Evolutionary conservation across 345 rosid genomes (phyloP), one percentile per base, ranked within the genome.

Genomic region (Moricandia arvensis): DNA sequence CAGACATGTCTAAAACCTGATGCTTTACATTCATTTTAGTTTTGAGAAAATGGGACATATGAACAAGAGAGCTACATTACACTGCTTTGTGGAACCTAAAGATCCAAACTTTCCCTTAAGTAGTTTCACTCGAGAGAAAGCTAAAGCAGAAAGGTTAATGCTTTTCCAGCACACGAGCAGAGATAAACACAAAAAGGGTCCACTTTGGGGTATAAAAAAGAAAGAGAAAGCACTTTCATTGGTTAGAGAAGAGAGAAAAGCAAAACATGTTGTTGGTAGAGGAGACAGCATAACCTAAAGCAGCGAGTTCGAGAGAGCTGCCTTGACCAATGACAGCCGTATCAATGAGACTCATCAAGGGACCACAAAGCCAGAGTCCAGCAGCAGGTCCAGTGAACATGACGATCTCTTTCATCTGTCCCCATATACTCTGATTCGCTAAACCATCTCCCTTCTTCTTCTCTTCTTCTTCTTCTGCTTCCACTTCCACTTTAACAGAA

Each of bases 311-410:
- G 31, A 86, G 59, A 4, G 90, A 93, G 83, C 98, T 93, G 71
- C 93, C 88, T 71, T 91, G 97, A 71, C 97, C 97, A 45, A 93
- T 85, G 47, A 93, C 96, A 0, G 86, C 98, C 21, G 98, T 91
- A 57, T 91, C 94, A 66, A 90, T 91, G 60, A 93, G 91, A 84
- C 98, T 93, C 98, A 93, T 93, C 84, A 93, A 80, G 16, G 98
- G 97, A 21, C 89, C 95, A 79, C 97, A 93, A 1, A 91, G 76
- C 98, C 97, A 91, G 31, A 93, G 81, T 15, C 93, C 98, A 0
- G 93, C 82, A 1, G 98, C 98, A 0, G 98, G 99, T 59, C 93
- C 99, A 0, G 97, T 88, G 60, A 95, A 95, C 87, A 80, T 73
- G 6, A 86, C 84, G 63, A 95, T 95, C 87, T 92, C 92, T 80